Evolutionary conservation across 352 stramenopile genomes (phyloP), one percentile per base, ranked within the genome.

Genomic region (Phytophthora crassamura): DNA sequence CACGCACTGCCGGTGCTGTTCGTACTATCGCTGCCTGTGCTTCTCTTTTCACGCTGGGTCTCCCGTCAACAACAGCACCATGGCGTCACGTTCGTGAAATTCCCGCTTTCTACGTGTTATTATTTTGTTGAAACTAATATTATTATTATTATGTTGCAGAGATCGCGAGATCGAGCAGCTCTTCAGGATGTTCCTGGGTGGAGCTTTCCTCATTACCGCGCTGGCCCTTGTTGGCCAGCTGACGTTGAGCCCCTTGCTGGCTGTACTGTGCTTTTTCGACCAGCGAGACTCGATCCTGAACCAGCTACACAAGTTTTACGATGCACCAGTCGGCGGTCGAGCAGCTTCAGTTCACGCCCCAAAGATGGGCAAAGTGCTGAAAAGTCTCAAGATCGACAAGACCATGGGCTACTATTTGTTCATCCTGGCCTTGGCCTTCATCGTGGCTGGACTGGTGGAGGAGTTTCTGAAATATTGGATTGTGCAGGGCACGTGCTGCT

Each of bases 381-480:
- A 74, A 50, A 67, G 75, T 30, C 55, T 91, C 12, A 45, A 90
- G 43, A 54, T 91, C 15, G 41, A 86, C 50, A 82, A 89, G 41
- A 86, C 80, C 6, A 12, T 90, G 7, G 81, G 81, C 39, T 88
- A 88, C 57, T 88, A 86, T 49, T 33, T 86, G 14, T 88, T 89
- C 46, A 40, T 92, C 9, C 46, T 91, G 18, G 59, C 60, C 9
- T 35, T 81, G 41, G 72, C 80, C 10, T 91, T 86, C 55, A 57
- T 87, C 10, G 75, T 93, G 28, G 82, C 86, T 0, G 80, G 56
- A 30, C 62, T 90, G 5, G 82, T 92, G 18, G 83, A 92, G 48
- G 86, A 91, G 54, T 74, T 66, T 20, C 45, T 88, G 47, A 91
- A 92, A 49, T 75, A 82, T 39, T 93, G 86, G 83, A 30, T 91